These are phyloP conservation scores for Tylopilus sp. DNA, from an alignment of 1,284 basidiomycete species.

Conservation along the genomic window DNA sequence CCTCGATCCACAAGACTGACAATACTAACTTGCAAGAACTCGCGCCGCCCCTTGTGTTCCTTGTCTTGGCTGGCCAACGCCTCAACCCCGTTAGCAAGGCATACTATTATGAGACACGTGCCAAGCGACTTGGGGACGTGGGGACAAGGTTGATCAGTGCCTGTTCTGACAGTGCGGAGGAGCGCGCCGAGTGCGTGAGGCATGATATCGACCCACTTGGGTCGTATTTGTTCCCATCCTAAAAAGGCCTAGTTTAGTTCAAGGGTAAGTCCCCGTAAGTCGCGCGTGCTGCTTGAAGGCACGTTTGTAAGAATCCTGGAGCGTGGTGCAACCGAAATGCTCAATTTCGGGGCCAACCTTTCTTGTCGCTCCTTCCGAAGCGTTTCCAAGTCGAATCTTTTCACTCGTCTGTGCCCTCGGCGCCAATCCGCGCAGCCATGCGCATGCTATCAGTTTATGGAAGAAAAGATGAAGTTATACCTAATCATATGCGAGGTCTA, in stretches of 20 bases:
- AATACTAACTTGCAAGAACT: neutral
- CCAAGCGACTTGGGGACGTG: conserved; percentile 17
- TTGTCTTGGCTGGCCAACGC: conserved; percentile 25
- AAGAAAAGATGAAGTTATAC: conserved; percentile 1
- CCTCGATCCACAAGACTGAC: no score
- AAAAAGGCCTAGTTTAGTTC: neutral
- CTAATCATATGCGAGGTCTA: no score
- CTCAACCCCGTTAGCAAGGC: conserved; percentile 33
- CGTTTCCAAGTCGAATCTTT: conserved; percentile 1
- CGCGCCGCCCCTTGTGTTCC: conserved; percentile 23
- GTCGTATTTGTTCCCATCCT: conserved; percentile 26
- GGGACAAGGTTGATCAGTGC: conserved; percentile 28
- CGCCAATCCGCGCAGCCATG: conserved; percentile 1
- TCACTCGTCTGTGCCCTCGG: neutral
- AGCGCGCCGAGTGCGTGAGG: conserved; percentile 13
- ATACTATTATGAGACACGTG: conserved; percentile 33
- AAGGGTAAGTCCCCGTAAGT: conserved; percentile 1
- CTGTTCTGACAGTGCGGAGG: conserved; percentile 7
- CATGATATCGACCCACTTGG: conserved; percentile 16
- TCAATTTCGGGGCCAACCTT: conserved; percentile 17
- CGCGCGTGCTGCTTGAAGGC: conserved; percentile 4
- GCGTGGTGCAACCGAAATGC: neutral
- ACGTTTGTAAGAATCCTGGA: neutral
- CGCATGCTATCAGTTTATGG: conserved; percentile 28
- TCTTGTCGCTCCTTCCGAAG: conserved; percentile 5